Conservation (phyloP, 1,139 yeast genomes). For the Sugiyamaella novakii region DNA sequence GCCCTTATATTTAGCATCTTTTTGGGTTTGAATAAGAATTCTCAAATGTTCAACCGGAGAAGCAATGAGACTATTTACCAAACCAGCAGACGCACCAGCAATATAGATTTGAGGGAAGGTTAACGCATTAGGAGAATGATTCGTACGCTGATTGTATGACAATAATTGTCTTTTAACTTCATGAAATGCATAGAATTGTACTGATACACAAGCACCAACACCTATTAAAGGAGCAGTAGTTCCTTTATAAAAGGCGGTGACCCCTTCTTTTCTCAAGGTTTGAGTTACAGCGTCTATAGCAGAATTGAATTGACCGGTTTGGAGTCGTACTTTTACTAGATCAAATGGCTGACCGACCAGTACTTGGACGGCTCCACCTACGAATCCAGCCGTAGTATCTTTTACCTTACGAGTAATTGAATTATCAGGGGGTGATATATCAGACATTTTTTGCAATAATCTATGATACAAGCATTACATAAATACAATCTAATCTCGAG, state of each 20-base stretch:
- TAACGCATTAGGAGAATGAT: constrained; percentile 33
- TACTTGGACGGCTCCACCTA: constrained; percentile 67
- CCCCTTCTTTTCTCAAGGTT: constrained; percentile 62
- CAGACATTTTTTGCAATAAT: too few relatives aligned
- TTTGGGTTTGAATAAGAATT: constrained; percentile 66
- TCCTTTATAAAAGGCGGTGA: constrained; percentile 62
- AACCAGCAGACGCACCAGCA: constrained; percentile 79
- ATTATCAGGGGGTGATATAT: constrained; percentile 42
- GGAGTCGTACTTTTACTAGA: constrained; percentile 65
- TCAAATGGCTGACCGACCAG: constrained; percentile 77
- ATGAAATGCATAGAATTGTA: constrained; percentile 76
- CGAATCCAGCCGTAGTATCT: constrained; percentile 55
- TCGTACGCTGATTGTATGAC: constrained; percentile 36
- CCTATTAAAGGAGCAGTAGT: constrained; percentile 52
- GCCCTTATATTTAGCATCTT: constrained; percentile 46
- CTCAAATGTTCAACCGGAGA: constrained; percentile 78
- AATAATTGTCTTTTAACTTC: constrained; percentile 67
- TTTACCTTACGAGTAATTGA: constrained; percentile 60
- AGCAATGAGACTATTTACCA: constrained; percentile 70
- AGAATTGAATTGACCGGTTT: constrained; percentile 54
- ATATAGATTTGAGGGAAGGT: constrained; percentile 63
- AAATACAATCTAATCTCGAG: too few relatives aligned
- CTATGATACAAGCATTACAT: too few relatives aligned
- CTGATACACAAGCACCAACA: constrained; percentile 73
- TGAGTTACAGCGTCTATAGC: constrained; percentile 56